Percentiles rank a stretch among this genome's conserved stretches.
These are phyloP conservation scores for Sporothrix phasma DNA, from an alignment of 2,329 filamentous ascomycete genomes.

Conservation along the genomic window DNA sequence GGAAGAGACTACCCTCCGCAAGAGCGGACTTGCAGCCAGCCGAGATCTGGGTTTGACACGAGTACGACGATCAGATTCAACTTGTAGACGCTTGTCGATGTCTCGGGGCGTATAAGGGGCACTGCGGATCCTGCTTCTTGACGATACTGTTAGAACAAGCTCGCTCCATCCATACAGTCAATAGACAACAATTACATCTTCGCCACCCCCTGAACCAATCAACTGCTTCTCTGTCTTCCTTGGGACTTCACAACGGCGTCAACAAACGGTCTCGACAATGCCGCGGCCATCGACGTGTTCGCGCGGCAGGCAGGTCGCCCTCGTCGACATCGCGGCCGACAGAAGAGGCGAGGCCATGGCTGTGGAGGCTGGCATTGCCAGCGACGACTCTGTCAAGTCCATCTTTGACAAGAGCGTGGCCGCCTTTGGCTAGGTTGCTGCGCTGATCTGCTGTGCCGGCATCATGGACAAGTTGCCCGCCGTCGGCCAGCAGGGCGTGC, in stretches of 20 bases:
- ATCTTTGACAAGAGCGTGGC: constrained; percentile 25
- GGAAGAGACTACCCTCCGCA: no score
- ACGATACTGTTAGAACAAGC: not conserved
- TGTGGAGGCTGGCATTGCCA: constrained; percentile 23
- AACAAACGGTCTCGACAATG: not conserved
- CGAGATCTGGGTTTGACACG: not conserved
- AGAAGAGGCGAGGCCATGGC: not conserved
- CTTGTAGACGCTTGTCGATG: not conserved
- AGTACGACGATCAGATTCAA: not conserved
- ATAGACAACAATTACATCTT: not conserved
- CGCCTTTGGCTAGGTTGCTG: constrained; percentile 34
- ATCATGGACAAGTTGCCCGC: constrained; percentile 48
- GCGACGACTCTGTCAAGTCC: constrained; percentile 24
- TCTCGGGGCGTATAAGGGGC: not conserved
- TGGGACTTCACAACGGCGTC: not conserved
- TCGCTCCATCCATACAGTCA: not conserved
- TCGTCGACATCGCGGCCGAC: constrained; percentile 4
- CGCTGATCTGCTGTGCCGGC: constrained; percentile 50
- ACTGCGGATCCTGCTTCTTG: not conserved
- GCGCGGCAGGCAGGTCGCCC: not conserved
- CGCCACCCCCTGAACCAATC: not conserved
- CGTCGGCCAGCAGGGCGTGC: constrained; percentile 36
- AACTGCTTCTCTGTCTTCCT: not conserved
- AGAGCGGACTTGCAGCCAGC: not conserved
- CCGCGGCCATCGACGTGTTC: not conserved